Base-by-base conservation (phyloP, 495 filamentous ascomycete species). In the Halenospora varia region DNA sequence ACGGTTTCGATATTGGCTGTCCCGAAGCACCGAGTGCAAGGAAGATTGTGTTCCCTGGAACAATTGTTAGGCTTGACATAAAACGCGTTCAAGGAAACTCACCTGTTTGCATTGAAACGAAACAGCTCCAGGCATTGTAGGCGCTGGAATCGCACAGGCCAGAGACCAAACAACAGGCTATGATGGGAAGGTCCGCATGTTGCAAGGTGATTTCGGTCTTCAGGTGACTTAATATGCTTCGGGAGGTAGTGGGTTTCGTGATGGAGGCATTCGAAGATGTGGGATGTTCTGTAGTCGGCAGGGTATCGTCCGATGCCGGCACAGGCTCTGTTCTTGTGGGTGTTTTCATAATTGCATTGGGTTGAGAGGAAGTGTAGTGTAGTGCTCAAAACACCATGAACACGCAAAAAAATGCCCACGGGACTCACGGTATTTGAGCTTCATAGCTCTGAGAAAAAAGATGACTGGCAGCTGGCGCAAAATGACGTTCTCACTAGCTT, bases 31-130 rank as follows among this genome's bases (percentile, higher is more conserved):
- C 83, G 35, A 87, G 79, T 48, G 82, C 82, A 46, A 86, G 74
- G 77, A 87, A 84, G 65, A 87, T 80, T 24, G 83, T 86, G 64
- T 87, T 87, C 44, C 84, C 82, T 80, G 55, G 55, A 47, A 4
- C 41, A 20, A 48, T 25, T n/a, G 17, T 64, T 51, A 63, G 53
- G 2, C 9, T 19, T 55, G 47, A 4, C 23, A 17, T 17, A 9
- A 40, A 40, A 9, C 19, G 42, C 42, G 42, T 17, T 17, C 6
- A 17, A 20, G 19, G 17, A 17, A 20, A 47, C 50, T 6, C 61
- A 72, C 71, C 73, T 1, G 83, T 85, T 63, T 86, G 83, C 82
- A 85, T 85, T 41, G 77, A 80, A 46, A 83, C 69, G 66, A 86
- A 86, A 57, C 79, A 82, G 23, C 74, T 76, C 71, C 81, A 84